phyloP scores from a whole-genome alignment of 768 basidiomycete species.

The Suillus cothurnatus region DNA sequence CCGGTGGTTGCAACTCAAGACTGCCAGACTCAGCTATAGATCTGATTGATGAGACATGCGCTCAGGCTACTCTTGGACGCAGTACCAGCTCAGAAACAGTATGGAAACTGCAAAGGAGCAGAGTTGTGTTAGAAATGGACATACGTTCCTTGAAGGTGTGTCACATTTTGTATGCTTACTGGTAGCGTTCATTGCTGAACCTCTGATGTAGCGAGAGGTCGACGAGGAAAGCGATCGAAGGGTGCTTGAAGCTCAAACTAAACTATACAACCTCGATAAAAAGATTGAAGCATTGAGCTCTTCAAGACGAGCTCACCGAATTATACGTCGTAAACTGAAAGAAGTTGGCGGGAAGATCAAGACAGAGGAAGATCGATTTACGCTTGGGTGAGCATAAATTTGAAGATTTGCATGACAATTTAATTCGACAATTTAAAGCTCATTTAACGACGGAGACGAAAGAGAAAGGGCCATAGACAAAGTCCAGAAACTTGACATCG shows the following conservation, averaged over 20 bases:
- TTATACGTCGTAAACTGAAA: not conserved
- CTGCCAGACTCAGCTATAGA: conserved; percentile 14
- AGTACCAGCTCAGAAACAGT: conserved; percentile 2
- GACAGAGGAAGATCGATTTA: conserved; percentile 5
- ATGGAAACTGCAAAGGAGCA: conserved; percentile 10
- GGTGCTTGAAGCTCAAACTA: not conserved
- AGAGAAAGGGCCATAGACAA: conserved; percentile 1
- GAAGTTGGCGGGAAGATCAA: conserved; percentile 3
- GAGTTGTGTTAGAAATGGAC: conserved; percentile 11
- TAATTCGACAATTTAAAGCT: not conserved
- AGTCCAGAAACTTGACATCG: conserved; percentile 1
- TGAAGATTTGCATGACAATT: not conserved
- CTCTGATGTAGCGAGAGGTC: conserved; percentile 7
- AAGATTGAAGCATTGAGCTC: conserved; percentile 4
- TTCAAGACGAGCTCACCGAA: not conserved
- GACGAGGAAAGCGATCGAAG: conserved; percentile 13
- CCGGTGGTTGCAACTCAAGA: not conserved
- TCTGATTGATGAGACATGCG: conserved; percentile 11
- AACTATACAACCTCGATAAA: not conserved
- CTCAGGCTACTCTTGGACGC: conserved; percentile 2
- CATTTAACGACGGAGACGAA: not conserved
- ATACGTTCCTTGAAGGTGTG: conserved; percentile 7
- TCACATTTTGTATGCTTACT: not conserved
- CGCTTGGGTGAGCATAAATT: not conserved
- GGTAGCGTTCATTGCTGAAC: not conserved